These are phyloP conservation scores for Naganishia onofrii DNA, from an alignment of 768 basidiomycete genomes.

Conservation along the genomic window DNA sequence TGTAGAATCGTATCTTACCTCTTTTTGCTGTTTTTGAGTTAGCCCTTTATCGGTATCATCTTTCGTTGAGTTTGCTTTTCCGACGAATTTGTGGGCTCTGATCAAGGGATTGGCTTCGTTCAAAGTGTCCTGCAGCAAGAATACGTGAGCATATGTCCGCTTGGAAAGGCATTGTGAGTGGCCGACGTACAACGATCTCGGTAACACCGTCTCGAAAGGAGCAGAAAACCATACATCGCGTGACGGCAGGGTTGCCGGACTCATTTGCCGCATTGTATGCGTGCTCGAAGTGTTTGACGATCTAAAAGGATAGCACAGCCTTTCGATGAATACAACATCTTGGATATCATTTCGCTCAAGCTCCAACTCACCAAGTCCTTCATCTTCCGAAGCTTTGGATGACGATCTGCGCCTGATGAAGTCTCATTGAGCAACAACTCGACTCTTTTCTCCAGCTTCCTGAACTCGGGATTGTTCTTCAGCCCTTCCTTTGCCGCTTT, in stretches of 20 bases:
- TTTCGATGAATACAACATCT: not conserved
- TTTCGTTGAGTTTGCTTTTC: conserved; percentile 63
- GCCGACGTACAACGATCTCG: conserved; percentile 65
- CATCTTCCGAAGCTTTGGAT: conserved; percentile 25
- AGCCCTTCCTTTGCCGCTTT: conserved; percentile 50
- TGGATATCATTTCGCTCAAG: not conserved
- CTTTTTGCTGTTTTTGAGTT: conserved; percentile 84
- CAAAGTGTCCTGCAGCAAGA: conserved; percentile 58
- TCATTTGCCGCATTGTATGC: conserved; percentile 21
- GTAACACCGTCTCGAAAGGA: conserved; percentile 87
- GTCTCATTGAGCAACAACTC: conserved; percentile 19
- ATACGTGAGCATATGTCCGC: not conserved
- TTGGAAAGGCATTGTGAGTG: not conserved
- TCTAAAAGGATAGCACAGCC: not conserved
- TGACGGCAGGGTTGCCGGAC: conserved; percentile 51
- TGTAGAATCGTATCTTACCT: conserved; percentile 57
- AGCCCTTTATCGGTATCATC: conserved; percentile 82
- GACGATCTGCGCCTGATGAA: conserved; percentile 9
- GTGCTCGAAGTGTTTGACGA: conserved; percentile 22
- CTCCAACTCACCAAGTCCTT: conserved; percentile 15
- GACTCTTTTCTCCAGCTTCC: conserved; percentile 55
- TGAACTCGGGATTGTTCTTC: conserved; percentile 21
- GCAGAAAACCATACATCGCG: conserved; percentile 90
- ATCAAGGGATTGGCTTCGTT: conserved; percentile 74
- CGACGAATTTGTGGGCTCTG: conserved; percentile 80